Evolutionary conservation across 2,329 filamentous ascomycete genomes (phyloP).

Genomic region (Diaporthe sp.): DNA sequence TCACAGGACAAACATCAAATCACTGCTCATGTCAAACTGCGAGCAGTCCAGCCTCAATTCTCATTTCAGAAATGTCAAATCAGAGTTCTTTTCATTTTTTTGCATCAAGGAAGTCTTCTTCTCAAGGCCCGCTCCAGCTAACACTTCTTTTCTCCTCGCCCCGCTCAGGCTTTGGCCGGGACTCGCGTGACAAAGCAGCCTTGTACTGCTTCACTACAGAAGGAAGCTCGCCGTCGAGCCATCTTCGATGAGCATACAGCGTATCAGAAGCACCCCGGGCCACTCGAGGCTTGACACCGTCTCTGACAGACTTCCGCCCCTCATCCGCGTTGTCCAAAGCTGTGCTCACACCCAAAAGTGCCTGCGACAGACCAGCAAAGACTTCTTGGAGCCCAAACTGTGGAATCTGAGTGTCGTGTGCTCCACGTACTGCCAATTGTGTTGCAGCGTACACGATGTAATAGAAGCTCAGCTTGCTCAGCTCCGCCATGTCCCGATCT

Average conservation of each 20-base stretch:
- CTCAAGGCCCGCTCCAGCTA: not conserved
- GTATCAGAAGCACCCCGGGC: not conserved
- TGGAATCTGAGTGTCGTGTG: not conserved
- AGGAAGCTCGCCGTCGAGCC: not conserved
- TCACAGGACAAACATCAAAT: not conserved
- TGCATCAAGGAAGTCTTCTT: too few relatives aligned
- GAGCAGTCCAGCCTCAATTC: not conserved
- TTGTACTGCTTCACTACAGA: not conserved
- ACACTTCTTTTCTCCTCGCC: not conserved
- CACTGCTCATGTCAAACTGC: not conserved
- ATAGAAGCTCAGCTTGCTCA: constrained; percentile 16
- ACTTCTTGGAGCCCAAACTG: not conserved
- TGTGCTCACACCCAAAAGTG: constrained; percentile 5
- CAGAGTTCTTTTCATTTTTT: not conserved
- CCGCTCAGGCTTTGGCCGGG: not conserved
- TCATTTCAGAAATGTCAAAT: not conserved
- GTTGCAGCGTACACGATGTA: constrained; percentile 16
- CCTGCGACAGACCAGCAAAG: not conserved
- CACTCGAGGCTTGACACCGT: not conserved
- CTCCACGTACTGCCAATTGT: not conserved
- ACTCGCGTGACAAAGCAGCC: not conserved
- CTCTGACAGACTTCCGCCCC: not conserved
- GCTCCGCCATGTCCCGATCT: not conserved
- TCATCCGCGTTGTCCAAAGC: constrained; percentile 1
- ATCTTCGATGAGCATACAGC: not conserved